phyloP scores from a whole-genome alignment of 2,329 filamentous ascomycete species.

The Penicillium sp. region DNA sequence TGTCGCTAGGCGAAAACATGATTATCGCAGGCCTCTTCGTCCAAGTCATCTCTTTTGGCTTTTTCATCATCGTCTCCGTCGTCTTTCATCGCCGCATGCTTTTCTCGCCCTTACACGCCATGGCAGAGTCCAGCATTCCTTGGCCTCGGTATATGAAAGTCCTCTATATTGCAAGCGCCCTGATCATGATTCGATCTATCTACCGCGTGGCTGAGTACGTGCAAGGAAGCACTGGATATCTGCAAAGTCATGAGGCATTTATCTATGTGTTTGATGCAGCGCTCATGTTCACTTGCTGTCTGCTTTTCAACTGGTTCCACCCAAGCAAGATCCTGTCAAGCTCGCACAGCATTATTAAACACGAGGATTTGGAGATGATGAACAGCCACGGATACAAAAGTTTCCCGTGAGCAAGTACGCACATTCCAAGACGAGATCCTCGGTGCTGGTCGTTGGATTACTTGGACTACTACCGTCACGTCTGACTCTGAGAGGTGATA shows the following conservation, averaged over 20 bases:
- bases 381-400: background rate
- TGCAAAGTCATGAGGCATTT: conserved; percentile 16
- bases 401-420: background rate
- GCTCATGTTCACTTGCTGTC: conserved; percentile 16
- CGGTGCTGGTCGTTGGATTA: background rate
- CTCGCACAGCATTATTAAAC: background rate
- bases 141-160: conserved; percentile 18
- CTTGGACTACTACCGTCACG: no score
- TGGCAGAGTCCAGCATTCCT: conserved; percentile 2
- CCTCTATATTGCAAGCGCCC: conserved; percentile 11
- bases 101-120: conserved; percentile 5
- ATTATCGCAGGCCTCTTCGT: conserved; percentile 21
- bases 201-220: conserved; percentile 19
- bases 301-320: conserved; percentile 14
- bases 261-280: conserved; percentile 18
- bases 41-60: conserved; percentile 23
- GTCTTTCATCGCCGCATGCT: conserved; percentile 22
- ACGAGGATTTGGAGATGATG: conserved; percentile 16
- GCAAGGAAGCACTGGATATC: conserved; percentile 13
- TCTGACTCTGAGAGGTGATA: no score
- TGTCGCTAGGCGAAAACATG: conserved; percentile 20
- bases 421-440: background rate
- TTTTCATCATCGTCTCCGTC: conserved; percentile 16
- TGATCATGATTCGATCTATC: conserved; percentile 19
- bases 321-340: conserved; percentile 13